A percentile compares a stretch with the other conserved stretches of the same genome.
Evolutionary conservation across 306 rosid genomes (phyloP).

Genomic region (Dalbergia oliveri): DNA sequence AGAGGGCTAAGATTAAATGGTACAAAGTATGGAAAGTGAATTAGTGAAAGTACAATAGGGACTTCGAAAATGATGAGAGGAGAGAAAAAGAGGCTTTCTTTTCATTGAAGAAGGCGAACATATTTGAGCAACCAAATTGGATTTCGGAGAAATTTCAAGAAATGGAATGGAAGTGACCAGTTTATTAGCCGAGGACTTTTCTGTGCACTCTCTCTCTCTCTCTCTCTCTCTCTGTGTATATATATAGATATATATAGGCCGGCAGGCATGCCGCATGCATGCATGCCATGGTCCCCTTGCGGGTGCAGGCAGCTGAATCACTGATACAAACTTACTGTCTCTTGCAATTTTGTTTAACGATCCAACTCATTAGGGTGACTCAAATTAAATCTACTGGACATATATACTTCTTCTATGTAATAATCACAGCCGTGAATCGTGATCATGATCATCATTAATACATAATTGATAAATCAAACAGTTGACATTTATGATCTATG

Average conservation of each 20-base stretch:
- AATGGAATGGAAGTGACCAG: conserved; percentile 6
- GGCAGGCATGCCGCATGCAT: too few species aligned
- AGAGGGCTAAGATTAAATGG: conserved; percentile 15
- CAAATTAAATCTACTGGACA: background rate
- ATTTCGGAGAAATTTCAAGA: conserved; percentile 44
- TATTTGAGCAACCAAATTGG: conserved; percentile 33
- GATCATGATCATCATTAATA: background rate
- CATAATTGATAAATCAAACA: background rate
- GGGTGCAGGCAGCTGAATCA: conserved; percentile 35
- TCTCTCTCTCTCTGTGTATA: background rate
- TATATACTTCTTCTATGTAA: too few species aligned
- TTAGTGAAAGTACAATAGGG: conserved; percentile 23
- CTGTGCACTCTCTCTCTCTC: background rate
- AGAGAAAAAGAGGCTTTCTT: conserved; percentile 31
- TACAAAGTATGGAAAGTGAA: background rate
- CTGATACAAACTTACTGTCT: conserved; percentile 19
- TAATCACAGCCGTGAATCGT: too few species aligned
- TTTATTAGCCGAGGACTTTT: conserved; percentile 1
- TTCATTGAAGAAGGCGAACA: conserved; percentile 39
- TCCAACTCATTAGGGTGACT: background rate
- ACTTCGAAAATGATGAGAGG: background rate
- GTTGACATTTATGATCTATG: background rate
- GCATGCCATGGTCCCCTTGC: background rate
- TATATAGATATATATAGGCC: too few species aligned
- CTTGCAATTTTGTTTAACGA: conserved; percentile 19